Conservation (phyloP, 768 basidiomycete species). For the Tulasnella sp. region DNA sequence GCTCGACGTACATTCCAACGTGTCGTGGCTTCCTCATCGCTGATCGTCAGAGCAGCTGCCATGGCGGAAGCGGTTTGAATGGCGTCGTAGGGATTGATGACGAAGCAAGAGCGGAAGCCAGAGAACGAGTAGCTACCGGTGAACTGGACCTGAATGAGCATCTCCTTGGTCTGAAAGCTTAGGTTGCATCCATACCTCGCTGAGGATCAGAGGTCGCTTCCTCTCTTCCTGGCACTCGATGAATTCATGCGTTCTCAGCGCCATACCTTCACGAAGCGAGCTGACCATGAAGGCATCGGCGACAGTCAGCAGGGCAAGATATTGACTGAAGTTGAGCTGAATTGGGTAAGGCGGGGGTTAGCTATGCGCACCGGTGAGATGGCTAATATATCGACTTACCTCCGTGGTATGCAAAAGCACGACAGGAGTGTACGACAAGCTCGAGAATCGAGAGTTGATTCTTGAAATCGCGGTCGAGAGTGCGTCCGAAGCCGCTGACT, state of each 20-base stretch:
- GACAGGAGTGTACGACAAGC: slow-evolving; percentile 81
- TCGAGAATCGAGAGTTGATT: slow-evolving; percentile 82
- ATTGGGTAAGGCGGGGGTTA: not conserved
- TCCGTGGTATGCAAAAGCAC: slow-evolving; percentile 86
- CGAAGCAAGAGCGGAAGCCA: slow-evolving; percentile 84
- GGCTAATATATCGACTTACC: not conserved
- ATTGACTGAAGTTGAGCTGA: slow-evolving; percentile 75
- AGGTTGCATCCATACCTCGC: slow-evolving; percentile 58
- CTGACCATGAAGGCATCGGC: slow-evolving; percentile 87
- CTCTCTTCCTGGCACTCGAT: slow-evolving; percentile 80
- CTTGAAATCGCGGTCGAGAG: slow-evolving; percentile 77
- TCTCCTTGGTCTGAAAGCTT: not conserved
- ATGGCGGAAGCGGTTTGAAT: slow-evolving; percentile 85
- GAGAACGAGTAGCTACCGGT: slow-evolving; percentile 85
- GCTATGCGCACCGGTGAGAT: not conserved
- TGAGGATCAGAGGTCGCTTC: slow-evolving; percentile 72
- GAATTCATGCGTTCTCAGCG: slow-evolving; percentile 54
- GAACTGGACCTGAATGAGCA: slow-evolving; percentile 54
- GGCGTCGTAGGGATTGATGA: slow-evolving; percentile 84
- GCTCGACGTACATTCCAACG: slow-evolving; percentile 67
- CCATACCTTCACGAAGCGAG: slow-evolving; percentile 87
- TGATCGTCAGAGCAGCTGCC: slow-evolving; percentile 76
- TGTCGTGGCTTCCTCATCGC: slow-evolving; percentile 66
- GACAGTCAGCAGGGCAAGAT: slow-evolving; percentile 76
- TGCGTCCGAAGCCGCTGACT: slow-evolving; percentile 59